Percentiles rank a stretch among this genome's conserved stretches.
These are phyloP conservation scores for Sporothrix mexicana DNA, from an alignment of 2,329 filamentous ascomycete genomes.

Conservation along the genomic window DNA sequence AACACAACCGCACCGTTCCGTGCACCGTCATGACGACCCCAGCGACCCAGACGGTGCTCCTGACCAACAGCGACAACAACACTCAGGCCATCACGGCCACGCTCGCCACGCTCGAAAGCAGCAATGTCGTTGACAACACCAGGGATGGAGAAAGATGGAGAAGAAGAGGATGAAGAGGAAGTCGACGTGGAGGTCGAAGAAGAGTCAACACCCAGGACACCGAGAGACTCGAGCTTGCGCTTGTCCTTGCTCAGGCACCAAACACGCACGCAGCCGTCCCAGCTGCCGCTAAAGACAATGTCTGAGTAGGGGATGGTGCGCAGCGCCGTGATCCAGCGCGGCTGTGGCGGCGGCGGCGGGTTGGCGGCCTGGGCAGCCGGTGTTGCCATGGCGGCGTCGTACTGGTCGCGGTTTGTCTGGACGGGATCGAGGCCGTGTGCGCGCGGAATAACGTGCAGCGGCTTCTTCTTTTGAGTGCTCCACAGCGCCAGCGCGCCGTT, in stretches of 20 bases:
- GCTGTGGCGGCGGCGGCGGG: constrained; percentile 68
- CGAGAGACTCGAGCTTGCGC: constrained; percentile 73
- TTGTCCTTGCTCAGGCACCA: constrained; percentile 89
- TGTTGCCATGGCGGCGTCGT: constrained; percentile 41
- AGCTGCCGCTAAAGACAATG: constrained; percentile 87
- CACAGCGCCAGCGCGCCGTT: constrained; percentile 87
- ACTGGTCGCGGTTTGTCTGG: constrained; percentile 63
- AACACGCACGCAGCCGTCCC: constrained; percentile 85
- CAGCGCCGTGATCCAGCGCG: constrained; percentile 90
- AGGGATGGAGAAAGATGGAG: constrained; percentile 36
- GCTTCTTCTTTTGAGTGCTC: constrained; percentile 94
- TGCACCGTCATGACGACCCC: constrained; percentile 68
- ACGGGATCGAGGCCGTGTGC: constrained; percentile 85
- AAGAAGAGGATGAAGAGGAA: neutral
- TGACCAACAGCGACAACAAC: constrained; percentile 86
- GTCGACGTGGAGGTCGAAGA: neutral
- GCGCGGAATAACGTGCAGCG: constrained; percentile 76
- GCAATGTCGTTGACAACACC: constrained; percentile 90
- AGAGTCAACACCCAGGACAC: constrained; percentile 58
- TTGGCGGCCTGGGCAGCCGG: constrained; percentile 75
- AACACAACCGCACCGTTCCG: constrained; percentile 89
- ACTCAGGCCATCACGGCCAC: constrained; percentile 77
- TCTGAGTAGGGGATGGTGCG: constrained; percentile 88
- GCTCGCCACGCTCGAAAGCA: constrained; percentile 81
- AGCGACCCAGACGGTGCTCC: constrained; percentile 83